Conservation (phyloP, 1,284 basidiomycete genomes). For the Rhodotorula glutinis region DNA sequence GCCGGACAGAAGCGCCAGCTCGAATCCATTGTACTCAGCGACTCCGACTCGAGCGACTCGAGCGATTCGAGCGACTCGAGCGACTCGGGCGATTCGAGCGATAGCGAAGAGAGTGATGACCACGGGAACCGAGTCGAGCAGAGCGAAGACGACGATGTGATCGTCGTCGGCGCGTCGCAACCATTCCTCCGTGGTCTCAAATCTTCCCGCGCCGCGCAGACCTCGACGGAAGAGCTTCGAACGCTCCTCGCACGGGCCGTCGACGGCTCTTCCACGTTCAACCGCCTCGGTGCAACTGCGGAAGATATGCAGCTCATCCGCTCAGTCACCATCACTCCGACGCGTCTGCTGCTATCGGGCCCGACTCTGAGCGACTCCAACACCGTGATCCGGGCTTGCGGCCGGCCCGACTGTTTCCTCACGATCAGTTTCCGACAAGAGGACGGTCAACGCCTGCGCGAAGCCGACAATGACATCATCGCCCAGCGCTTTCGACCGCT, state of each 20-base stretch:
- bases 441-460: constrained; percentile 2
- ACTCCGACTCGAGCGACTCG: constrained; percentile 1
- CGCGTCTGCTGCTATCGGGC: constrained; percentile 11
- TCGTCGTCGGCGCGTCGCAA: not conserved
- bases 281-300: not conserved
- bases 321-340: constrained; percentile 14
- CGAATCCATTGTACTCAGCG: not conserved
- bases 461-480: constrained; percentile 2
- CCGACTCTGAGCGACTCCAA: constrained; percentile 18
- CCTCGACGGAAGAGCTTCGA: not conserved
- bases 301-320: constrained; percentile 4
- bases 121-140: too few species aligned
- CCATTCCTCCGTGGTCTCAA: not conserved
- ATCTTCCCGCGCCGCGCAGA: not conserved
- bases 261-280: not conserved
- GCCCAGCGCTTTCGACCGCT: not conserved
- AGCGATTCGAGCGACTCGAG: not conserved
- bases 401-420: constrained; percentile 15
- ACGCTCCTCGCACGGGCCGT: not conserved
- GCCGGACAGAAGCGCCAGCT: not conserved
- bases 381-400: constrained; percentile 7
- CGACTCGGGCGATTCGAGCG: not conserved
- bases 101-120: not conserved
- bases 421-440: constrained; percentile 15
- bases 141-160: not conserved